Evolutionary conservation across 345 rosid species (phyloP), one percentile per base, ranked within the genome.

Genomic region (Anastatica hierochuntica): DNA sequence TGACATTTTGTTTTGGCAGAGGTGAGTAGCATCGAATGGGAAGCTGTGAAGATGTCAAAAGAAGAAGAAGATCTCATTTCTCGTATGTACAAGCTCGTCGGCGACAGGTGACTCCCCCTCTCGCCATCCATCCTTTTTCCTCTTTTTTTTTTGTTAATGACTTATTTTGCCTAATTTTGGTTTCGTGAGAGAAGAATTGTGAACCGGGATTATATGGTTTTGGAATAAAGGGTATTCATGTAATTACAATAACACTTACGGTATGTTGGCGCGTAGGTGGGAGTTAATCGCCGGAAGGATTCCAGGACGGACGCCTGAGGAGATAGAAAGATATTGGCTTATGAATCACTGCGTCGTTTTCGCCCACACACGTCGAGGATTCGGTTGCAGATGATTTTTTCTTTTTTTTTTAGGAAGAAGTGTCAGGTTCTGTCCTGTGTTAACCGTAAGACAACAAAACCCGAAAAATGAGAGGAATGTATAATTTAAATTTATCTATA

Each of bases 21-120:
- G 72, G 98, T 84, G 50, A 84, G 96, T 83, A 90, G 96, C 49
- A 77, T 79, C 24, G 96, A 80, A 40, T 90, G 98, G 98, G 89
- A 80, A 55, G 76, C 79, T 62, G 84, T 90, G 43, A 84, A 71
- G 66, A 87, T 90, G 98, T 66, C 84, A 1, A 89, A 87, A 44
- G 92, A 87, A 78, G 98, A 90, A 71, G 89, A 84, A 55, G 98
- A 90, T 74, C 95, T 90, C 61, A 84, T 90, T 51, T 72, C 69
- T 42, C 73, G 98, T 60, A 87, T 90, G 98, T 72, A 82, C 60
- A 80, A 74, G 62, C 96, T 90, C 51, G 92, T 90, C 6, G 98
- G 98, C 4, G 87, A 82, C 74, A 77, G 89, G 98, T 29, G 5
- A n/a, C 29, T n/a, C n/a, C n/a, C n/a, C n/a, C 18, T 39, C n/a